Percentiles rank a stretch among this genome's conserved stretches.
phyloP scores from a whole-genome alignment of 2,329 filamentous ascomycete species.

The Curvularia verruculosa region DNA sequence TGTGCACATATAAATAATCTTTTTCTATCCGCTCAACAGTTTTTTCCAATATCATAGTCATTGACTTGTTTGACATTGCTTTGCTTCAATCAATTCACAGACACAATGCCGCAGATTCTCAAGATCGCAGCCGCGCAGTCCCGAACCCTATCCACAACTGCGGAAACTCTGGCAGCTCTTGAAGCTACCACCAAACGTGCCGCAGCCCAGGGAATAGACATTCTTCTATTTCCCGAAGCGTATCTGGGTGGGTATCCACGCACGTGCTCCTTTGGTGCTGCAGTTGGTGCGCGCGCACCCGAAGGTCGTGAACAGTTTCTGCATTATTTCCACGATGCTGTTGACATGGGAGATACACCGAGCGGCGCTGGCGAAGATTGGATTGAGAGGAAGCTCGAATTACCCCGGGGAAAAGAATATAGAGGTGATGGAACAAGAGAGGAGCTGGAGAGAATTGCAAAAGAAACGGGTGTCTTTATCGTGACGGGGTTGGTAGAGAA shows the following conservation, averaged over 20 bases:
- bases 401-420: slow-evolving; percentile 54
- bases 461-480: slow-evolving; percentile 80
- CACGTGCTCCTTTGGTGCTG: slow-evolving; percentile 76
- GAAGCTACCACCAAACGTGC: slow-evolving; percentile 68
- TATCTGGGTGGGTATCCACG: slow-evolving; percentile 92
- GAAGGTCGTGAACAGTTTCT: slow-evolving; percentile 82
- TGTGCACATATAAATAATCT: background rate
- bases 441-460: slow-evolving; percentile 75
- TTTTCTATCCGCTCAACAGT: background rate
- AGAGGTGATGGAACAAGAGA: slow-evolving; percentile 80
- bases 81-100: background rate
- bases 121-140: slow-evolving; percentile 58
- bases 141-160: slow-evolving; percentile 55
- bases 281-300: slow-evolving; percentile 70
- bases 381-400: slow-evolving; percentile 66
- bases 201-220: slow-evolving; percentile 63
- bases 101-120: slow-evolving; percentile 52
- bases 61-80: background rate
- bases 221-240: slow-evolving; percentile 89
- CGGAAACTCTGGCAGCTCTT: slow-evolving; percentile 70
- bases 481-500: slow-evolving; percentile 81
- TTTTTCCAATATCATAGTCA: background rate
- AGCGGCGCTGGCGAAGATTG: slow-evolving; percentile 73
- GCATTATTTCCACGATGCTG: slow-evolving; percentile 75
- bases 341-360: slow-evolving; percentile 83